These are phyloP conservation scores for Pichia exigua DNA, from an alignment of 805 yeast genomes.

Conservation along the genomic window DNA sequence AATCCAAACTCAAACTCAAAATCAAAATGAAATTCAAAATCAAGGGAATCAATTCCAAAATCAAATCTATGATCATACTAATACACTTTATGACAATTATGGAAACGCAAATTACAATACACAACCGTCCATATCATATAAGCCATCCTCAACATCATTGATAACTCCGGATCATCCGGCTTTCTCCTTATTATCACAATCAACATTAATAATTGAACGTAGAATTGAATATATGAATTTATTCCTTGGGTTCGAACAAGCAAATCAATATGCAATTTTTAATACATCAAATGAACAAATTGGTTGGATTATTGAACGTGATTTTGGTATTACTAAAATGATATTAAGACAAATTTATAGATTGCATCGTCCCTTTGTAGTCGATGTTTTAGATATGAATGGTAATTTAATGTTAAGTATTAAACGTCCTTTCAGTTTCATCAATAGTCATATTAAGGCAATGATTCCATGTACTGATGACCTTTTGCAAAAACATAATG, in stretches of 20 bases:
- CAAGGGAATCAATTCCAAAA: neutral
- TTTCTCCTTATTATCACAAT: conserved; percentile 58
- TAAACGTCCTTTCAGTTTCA: conserved; percentile 75
- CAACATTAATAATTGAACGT: conserved; percentile 81
- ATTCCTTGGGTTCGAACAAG: conserved; percentile 85
- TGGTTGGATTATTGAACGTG: conserved; percentile 80
- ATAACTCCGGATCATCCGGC: conserved; percentile 42
- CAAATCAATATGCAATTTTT: conserved; percentile 68
- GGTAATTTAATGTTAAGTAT: conserved; percentile 60
- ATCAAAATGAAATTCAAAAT: neutral
- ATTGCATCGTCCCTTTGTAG: conserved; percentile 78
- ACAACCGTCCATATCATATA: neutral
- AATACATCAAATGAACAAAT: conserved; percentile 65
- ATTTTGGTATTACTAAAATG: conserved; percentile 56
- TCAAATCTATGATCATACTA: too few relatives aligned
- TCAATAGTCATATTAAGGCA: conserved; percentile 81
- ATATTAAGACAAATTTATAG: conserved; percentile 78
- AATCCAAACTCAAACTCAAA: neutral
- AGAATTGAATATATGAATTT: conserved; percentile 84
- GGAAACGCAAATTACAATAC: neutral
- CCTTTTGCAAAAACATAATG: conserved; percentile 11
- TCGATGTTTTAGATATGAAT: conserved; percentile 59
- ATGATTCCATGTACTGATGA: conserved; percentile 42
- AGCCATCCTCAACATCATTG: neutral
- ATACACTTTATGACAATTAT: conserved; percentile 15